phyloP scores from a whole-genome alignment of 2,329 filamentous ascomycete genomes.

The Penicillium frequentans region DNA sequence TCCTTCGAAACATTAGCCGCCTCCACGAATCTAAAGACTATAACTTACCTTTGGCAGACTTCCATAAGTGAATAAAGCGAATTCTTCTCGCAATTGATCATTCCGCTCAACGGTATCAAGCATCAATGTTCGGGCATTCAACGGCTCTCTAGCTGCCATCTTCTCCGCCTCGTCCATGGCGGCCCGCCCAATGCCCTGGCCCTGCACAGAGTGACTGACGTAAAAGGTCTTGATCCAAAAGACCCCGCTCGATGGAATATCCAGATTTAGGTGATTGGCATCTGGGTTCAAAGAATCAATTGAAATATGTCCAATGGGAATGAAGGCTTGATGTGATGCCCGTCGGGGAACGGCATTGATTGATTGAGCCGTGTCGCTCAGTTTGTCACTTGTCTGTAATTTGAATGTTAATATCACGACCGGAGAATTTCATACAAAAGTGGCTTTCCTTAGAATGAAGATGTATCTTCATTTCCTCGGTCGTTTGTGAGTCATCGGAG shows the following conservation, averaged over 20 bases:
- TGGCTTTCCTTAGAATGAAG: not conserved
- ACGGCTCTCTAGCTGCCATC: constrained; percentile 16
- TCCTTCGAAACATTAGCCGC: constrained; percentile 8
- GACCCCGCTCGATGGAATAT: constrained; percentile 7
- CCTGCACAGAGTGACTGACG: constrained; percentile 9
- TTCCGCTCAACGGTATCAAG: constrained; percentile 19
- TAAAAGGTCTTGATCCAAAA: constrained; percentile 25
- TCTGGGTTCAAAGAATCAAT: constrained; percentile 17
- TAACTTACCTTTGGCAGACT: constrained; percentile 15
- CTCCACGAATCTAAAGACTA: not conserved
- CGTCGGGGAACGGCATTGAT: constrained; percentile 15
- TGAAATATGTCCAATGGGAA: constrained; percentile 23
- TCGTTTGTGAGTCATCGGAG: constrained; percentile 7
- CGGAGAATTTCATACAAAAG: fast-evolving
- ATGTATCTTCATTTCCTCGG: not conserved
- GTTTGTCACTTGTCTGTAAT: constrained; percentile 1
- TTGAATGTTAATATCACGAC: not conserved
- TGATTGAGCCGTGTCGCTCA: constrained; percentile 17
- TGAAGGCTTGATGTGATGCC: constrained; percentile 11
- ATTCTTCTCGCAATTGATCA: constrained; percentile 17
- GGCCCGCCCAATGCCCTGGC: constrained; percentile 19
- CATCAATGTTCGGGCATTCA: constrained; percentile 17
- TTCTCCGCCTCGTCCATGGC: constrained; percentile 22
- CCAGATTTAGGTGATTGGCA: constrained; percentile 5
- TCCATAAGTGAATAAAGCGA: constrained; percentile 12